Conservation (phyloP, 1,139 yeast genomes). For the Debaryomyces fabryi region DNA sequence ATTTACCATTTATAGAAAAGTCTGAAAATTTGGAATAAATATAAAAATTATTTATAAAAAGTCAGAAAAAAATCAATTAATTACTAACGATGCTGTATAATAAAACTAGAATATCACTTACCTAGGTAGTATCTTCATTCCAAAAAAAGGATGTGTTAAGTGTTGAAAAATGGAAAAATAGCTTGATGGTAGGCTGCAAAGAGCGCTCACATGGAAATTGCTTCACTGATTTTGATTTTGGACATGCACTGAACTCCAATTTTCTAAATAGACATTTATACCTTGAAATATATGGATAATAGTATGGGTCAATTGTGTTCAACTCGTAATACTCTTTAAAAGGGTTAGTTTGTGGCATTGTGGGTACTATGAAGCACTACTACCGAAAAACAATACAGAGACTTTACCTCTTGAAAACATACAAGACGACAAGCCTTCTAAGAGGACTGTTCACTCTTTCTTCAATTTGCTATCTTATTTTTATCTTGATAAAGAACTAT, state of each 20-base stretch:
- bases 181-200: neutral
- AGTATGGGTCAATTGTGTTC: too few species aligned
- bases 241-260: neutral
- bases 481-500: too few species aligned
- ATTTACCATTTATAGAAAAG: neutral
- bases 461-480: too few species aligned
- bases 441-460: too few species aligned
- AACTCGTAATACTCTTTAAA: too few species aligned
- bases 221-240: neutral
- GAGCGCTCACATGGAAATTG: neutral
- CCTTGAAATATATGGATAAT: too few species aligned
- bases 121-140: neutral
- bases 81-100: neutral
- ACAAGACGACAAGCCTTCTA: too few species aligned
- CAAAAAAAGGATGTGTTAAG: neutral
- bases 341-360: too few species aligned
- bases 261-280: too few species aligned
- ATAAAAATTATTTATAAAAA: neutral
- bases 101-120: neutral
- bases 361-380: too few species aligned
- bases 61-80: neutral
- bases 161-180: neutral
- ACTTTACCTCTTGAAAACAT: too few species aligned
- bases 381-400: too few species aligned
- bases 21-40: neutral